Base-by-base conservation (phyloP, 2,329 filamentous ascomycete species). In the Sarocladiaceae sp. region DNA sequence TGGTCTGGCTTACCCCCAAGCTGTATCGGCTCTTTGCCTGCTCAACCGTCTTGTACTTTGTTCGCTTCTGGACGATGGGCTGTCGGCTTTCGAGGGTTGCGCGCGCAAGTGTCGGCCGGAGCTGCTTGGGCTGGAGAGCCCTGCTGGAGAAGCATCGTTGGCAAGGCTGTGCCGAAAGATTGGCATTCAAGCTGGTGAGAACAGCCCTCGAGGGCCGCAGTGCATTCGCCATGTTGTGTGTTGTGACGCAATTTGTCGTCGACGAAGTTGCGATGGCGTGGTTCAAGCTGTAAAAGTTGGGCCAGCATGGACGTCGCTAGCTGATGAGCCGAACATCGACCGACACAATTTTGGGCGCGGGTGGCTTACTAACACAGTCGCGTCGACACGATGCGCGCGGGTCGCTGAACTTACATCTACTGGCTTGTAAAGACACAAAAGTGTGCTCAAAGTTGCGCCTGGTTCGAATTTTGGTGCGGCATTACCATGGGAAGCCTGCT, bases 11-110 rank as follows among this genome's bases (percentile, higher is more conserved):
- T 74, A 80, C 77, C 53, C 80, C 80, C 50, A 77, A 78, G 56
- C 75, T 73, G 58, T 83, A 76, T 56, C 79, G 70, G 65, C 77
- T 82, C 69, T 78, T 80, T 44, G 78, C 77, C 68, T 83, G 74
- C 60, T 83, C 79, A 22, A 83, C 74, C 8, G 80, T 81, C 67
- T 78, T 80, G 60, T 62, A 69, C 55, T 72, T 72, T 20, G 66
- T 68, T 52, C 71, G 69, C 58, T 65, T 66, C 60, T 72, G 71
- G 49, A 61, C 60, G 29, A 69, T 62, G 2, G 65, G 62, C 56
- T 67, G 66, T 59, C 64, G 62, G 39, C 63, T 60, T 56, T 66
- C 67, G 29, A 66, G 44, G 39, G 64, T 54, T 7, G 57, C 55
- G 55, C 62, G 60, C 33, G 62, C 63, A 51, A 68, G 59, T 26